These are phyloP conservation scores for Plasmodium falciparum DNA, from an alignment of 169 alveolate species.

Conservation along the genomic window DNA sequence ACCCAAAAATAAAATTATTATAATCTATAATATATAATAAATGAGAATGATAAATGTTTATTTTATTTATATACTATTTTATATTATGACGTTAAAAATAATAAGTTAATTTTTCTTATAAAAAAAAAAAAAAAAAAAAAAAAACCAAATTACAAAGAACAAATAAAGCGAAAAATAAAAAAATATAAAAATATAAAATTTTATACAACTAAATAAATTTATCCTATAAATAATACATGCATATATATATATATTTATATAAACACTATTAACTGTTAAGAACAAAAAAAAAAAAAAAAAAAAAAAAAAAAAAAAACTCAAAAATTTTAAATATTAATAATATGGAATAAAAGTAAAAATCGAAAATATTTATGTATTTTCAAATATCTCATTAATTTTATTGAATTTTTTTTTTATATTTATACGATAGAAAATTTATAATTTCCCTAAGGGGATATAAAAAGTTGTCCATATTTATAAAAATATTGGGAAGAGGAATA, in stretches of 20 bases:
- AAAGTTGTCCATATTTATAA: conserved; percentile 7
- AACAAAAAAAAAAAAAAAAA: conserved; percentile 23
- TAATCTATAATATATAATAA: background rate
- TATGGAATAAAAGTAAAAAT: conserved; percentile 29
- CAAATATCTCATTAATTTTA: conserved; percentile 20
- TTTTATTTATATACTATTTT: too few relatives aligned
- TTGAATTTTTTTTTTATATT: conserved; percentile 7
- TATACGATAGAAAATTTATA: conserved; percentile 28
- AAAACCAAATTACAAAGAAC: background rate
- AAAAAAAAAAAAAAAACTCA: conserved; percentile 17
- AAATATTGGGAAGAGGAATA: conserved; percentile 21
- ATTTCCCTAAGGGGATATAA: conserved; percentile 33
- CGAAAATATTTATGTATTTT: conserved; percentile 18
- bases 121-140: background rate
- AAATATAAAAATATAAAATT: conserved; percentile 12
- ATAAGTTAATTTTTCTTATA: too few relatives aligned
- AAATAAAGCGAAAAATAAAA: conserved; percentile 7
- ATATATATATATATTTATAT: background rate
- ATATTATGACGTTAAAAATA: too few relatives aligned
- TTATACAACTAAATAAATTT: background rate
- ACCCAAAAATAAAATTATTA: background rate
- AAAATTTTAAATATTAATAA: conserved; percentile 2
- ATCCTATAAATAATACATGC: conserved; percentile 56
- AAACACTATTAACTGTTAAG: conserved; percentile 27
- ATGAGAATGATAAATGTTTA: background rate